These are phyloP conservation scores for Rhodomyrtus tomentosa DNA, from an alignment of 345 rosid species.

Conservation along the genomic window DNA sequence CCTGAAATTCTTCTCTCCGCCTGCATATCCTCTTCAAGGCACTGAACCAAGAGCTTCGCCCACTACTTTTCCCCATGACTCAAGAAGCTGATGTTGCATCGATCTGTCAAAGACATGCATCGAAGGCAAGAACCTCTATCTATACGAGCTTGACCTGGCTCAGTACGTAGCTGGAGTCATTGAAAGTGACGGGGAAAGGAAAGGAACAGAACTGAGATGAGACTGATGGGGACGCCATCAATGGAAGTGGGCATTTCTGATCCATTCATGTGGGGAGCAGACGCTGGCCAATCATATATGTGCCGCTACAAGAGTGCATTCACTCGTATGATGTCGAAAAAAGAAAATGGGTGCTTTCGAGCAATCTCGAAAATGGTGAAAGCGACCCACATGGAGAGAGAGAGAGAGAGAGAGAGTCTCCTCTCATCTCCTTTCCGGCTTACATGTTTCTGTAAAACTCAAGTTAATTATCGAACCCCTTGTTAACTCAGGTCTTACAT, in stretches of 20 bases:
- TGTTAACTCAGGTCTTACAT: background rate
- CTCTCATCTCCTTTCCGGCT: background rate
- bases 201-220: background rate
- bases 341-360: background rate
- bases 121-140: background rate
- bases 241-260: constrained; percentile 1
- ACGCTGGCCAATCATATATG: background rate
- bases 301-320: constrained; percentile 7
- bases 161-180: background rate
- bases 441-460: background rate
- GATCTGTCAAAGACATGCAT: background rate
- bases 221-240: background rate
- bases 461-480: background rate
- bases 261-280: constrained; percentile 17
- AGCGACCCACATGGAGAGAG: background rate
- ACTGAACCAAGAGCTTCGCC: constrained; percentile 9
- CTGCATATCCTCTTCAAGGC: constrained; percentile 33
- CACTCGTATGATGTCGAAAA: constrained; percentile 10
- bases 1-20: constrained; percentile 24
- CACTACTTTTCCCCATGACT: constrained; percentile 40
- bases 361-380: background rate
- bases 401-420: background rate
- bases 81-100: background rate
- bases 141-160: background rate
- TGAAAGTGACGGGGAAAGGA: background rate